Evolutionary conservation across 2,329 filamentous ascomycete genomes (phyloP).

Genomic region (Ophiostoma sp.): DNA sequence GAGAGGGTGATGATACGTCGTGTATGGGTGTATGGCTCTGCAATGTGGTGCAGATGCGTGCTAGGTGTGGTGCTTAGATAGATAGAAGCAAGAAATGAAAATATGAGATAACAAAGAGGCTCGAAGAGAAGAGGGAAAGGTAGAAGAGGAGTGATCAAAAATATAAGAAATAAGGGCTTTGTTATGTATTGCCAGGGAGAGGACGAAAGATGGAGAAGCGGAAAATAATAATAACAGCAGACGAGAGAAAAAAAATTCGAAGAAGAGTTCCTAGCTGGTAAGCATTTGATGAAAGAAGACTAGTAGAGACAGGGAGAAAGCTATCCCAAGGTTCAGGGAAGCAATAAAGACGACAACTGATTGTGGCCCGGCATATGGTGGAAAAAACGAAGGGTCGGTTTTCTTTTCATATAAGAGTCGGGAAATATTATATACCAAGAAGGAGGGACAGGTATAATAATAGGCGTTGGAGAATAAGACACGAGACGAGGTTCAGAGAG

Average conservation of each 20-base stretch:
- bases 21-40: background rate
- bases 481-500: slow-evolving; percentile 26
- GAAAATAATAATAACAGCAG: background rate
- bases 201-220: slow-evolving; percentile 18
- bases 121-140: background rate
- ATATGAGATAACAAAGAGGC: background rate
- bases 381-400: slow-evolving; percentile 28
- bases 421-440: slow-evolving; percentile 14
- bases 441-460: background rate
- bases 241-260: background rate
- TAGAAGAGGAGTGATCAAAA: background rate
- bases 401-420: slow-evolving; percentile 34
- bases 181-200: slow-evolving; percentile 18
- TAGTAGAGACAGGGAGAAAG: background rate
- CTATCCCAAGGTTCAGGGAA: slow-evolving; percentile 1
- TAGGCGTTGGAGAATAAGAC: background rate
- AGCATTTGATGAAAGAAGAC: background rate
- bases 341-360: background rate
- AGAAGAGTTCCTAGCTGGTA: background rate
- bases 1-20: background rate
- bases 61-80: background rate
- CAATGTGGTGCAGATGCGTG: background rate
- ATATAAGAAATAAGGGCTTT: background rate
- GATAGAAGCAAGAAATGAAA: background rate
- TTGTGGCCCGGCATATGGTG: slow-evolving; percentile 28